phyloP scores from a whole-genome alignment of 2,329 filamentous ascomycete species.

The Aaosphaeria pasadenensis region DNA sequence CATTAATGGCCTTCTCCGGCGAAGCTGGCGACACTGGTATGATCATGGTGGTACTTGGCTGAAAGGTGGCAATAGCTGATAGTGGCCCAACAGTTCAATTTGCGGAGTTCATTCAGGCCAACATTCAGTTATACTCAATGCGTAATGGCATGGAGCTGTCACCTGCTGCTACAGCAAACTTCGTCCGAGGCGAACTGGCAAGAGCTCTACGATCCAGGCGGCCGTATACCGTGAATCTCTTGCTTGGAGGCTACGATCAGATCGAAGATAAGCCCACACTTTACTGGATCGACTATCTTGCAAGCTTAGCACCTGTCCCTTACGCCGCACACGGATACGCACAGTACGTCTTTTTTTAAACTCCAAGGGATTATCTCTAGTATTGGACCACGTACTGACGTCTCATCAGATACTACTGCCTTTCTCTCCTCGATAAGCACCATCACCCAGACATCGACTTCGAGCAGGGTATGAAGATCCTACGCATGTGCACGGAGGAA shows the following conservation, averaged over 20 bases:
- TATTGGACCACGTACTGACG: not conserved
- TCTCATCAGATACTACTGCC: slow-evolving; percentile 78
- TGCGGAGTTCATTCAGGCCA: slow-evolving; percentile 98
- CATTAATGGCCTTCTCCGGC: slow-evolving; percentile 90
- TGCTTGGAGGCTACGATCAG: slow-evolving; percentile 89
- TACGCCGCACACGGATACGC: slow-evolving; percentile 98
- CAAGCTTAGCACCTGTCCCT: slow-evolving; percentile 79
- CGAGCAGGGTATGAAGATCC: slow-evolving; percentile 84
- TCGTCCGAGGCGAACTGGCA: slow-evolving; percentile 91
- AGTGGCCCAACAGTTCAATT: slow-evolving; percentile 73
- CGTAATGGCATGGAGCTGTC: slow-evolving; percentile 92
- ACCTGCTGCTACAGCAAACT: slow-evolving; percentile 83
- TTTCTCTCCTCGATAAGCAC: slow-evolving; percentile 97
- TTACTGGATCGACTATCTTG: slow-evolving; percentile 98
- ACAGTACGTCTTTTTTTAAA: slow-evolving; percentile 60
- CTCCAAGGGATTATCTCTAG: not conserved
- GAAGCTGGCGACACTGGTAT: slow-evolving; percentile 93
- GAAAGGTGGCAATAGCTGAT: slow-evolving; percentile 5
- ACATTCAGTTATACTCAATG: slow-evolving; percentile 97
- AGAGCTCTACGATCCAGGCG: slow-evolving; percentile 85
- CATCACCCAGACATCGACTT: slow-evolving; percentile 92
- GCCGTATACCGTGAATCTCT: slow-evolving; percentile 94
- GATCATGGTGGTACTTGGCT: slow-evolving; percentile 9
- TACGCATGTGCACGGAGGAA: slow-evolving; percentile 95
- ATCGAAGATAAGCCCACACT: slow-evolving; percentile 87